phyloP scores from a whole-genome alignment of 2,329 filamentous ascomycete species.

The Lasiodiplodia hormozganensis region DNA sequence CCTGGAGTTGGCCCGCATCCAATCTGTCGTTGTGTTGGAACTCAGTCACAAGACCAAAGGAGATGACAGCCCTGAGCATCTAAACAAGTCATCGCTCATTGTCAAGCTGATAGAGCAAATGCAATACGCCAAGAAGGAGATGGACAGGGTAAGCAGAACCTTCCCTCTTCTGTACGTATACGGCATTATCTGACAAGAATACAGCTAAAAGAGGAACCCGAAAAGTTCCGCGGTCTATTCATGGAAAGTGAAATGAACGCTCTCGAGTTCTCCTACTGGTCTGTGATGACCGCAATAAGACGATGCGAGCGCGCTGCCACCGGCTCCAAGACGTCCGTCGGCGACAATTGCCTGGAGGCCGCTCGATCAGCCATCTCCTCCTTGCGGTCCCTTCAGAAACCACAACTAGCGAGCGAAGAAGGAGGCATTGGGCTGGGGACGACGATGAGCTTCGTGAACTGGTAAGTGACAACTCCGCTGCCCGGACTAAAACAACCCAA shows the following conservation, averaged over 20 bases:
- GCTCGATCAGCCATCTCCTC: conserved; percentile 41
- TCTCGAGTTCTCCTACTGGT: conserved; percentile 43
- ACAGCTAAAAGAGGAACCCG: conserved; percentile 30
- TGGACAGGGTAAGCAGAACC: conserved; percentile 14
- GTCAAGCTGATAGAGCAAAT: conserved; percentile 2
- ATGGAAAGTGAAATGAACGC: conserved; percentile 36
- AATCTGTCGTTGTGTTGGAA: conserved; percentile 36
- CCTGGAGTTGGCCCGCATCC: conserved; percentile 40
- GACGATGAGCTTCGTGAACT: conserved; percentile 16
- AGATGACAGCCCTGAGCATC: conserved; percentile 28
- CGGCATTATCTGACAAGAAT: conserved; percentile 31
- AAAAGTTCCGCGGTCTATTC: conserved; percentile 7
- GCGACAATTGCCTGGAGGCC: conserved; percentile 40
- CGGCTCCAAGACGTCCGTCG: conserved; percentile 37
- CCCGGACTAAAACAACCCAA: no score
- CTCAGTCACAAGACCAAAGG: conserved; percentile 26
- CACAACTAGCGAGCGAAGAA: conserved; percentile 28
- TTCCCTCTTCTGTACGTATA: no score
- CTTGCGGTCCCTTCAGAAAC: conserved; percentile 37
- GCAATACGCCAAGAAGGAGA: not conserved
- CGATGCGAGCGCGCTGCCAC: conserved; percentile 39
- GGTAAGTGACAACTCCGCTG: not conserved
- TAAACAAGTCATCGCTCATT: conserved; percentile 32
- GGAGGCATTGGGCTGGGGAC: not conserved
- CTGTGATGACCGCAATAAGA: conserved; percentile 40